A percentile compares a stretch with the other conserved stretches of the same genome.
Evolutionary conservation across 805 yeast genomes (phyloP).

Genomic region (Cyberlindnera misumaiensis): DNA sequence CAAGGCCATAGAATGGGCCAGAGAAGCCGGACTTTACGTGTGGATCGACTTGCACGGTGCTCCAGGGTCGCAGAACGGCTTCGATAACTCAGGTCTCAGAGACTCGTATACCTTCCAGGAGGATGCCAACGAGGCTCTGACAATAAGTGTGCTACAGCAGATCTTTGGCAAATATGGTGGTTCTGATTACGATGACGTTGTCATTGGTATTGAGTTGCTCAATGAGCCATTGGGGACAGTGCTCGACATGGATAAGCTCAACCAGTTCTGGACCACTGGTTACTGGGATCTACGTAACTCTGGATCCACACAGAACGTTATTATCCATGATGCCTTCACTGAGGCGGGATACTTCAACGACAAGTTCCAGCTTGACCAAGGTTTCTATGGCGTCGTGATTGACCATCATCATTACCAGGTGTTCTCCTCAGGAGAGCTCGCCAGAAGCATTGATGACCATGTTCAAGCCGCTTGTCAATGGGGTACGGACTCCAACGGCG

Average conservation of each 20-base stretch:
- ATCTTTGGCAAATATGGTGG: constrained; percentile 61
- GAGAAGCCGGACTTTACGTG: constrained; percentile 53
- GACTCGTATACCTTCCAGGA: constrained; percentile 54
- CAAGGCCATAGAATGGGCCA: constrained; percentile 72
- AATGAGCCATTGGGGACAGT: constrained; percentile 85
- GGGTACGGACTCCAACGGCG: constrained; percentile 37
- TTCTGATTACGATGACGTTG: constrained; percentile 56
- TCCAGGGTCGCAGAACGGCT: constrained; percentile 96
- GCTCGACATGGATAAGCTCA: constrained; percentile 51
- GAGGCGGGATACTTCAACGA: constrained; percentile 56
- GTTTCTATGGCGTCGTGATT: constrained; percentile 53
- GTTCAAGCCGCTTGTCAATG: constrained; percentile 46
- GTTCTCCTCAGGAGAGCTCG: constrained; percentile 57
- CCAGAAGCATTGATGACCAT: constrained; percentile 54
- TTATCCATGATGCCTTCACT: constrained; percentile 82
- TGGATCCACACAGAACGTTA: constrained; percentile 47
- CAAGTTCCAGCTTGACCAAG: constrained; percentile 33
- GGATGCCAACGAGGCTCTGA: constrained; percentile 44
- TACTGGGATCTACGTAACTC: constrained; percentile 55
- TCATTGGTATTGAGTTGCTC: constrained; percentile 76
- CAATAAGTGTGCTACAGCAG: constrained; percentile 46
- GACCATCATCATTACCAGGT: constrained; percentile 94
- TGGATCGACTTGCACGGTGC: constrained; percentile 95
- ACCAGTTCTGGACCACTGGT: constrained; percentile 54
- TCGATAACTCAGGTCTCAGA: constrained; percentile 86